Evolutionary conservation across 495 filamentous ascomycete species (phyloP), one percentile per base, ranked within the genome.

Genomic region (Neurospora sp.): DNA sequence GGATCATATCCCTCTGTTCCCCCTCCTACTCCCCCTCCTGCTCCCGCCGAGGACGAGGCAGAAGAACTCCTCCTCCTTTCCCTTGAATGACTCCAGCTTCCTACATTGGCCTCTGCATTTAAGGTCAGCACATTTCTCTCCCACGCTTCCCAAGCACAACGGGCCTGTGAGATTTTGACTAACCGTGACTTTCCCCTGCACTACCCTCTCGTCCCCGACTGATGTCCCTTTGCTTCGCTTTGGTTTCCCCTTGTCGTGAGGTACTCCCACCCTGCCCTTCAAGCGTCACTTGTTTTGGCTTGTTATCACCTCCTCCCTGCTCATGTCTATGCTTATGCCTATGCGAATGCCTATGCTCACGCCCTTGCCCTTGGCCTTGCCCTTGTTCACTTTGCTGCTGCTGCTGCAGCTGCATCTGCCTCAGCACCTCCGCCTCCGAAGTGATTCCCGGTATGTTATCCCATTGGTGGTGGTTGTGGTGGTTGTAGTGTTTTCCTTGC

Each of bases 41-140:
- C 44, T 59, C 20, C 1, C 11, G 6, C 20, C 5, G 20, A 27
- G 0, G 20, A 2, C 0, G 20, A 27, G 1, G 11, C 20, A 0
- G 20, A 61, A 14, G 53, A 35, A 3, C 53, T 31, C 5, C 53
- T 61, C 8, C 48, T 7, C 14, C 27, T 31, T 31, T 18, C 53
- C 27, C 14, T 31, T 4, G 53, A 35, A 37, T 18, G 53, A 66
- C 53, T 31, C 44, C 27, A 31, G 27, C 27, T 31, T 31, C 27
- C 27, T 31, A 31, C 27, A 31, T 31, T 31, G 27, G 27, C 27
- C 27, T 1, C 27, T 31, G 27, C 27, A 31, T 31, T 31, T 2
- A 31, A 31, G 27, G 27, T 31, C 27, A 31, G 27, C 27, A 31
- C 27, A 22, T 12, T 35, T 61, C 5, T 14, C 11, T 16, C 46